Evolutionary conservation across 805 yeast species (phyloP), one percentile per base, ranked within the genome.

Genomic region (Saccharomycopsis olivae): DNA sequence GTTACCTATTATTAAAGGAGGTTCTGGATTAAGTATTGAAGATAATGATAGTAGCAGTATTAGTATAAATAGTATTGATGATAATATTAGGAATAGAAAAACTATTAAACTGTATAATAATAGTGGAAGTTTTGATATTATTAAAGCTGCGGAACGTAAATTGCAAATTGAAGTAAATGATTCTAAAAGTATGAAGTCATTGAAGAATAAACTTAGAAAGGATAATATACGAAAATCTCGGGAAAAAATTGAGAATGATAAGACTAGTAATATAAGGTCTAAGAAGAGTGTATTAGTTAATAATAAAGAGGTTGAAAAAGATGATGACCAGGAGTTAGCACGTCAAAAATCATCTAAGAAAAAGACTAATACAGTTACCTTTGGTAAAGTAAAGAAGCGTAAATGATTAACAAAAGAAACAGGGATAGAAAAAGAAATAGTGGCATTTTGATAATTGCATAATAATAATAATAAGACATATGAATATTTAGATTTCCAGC

Each of bases 101-200:
- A 39, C 37, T 15, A 21, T 41, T 13, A 39, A 39, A 20, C 18
- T 10, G 21, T 18, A 15, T 8, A 15, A 15, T 19, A 19, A 31
- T 14, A 36, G 16, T 14, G 13, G 36, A 10, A 21, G 9, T 9
- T 16, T 28, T 29, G 30, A 29, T 18, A n/a, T n/a, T n/a, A n/a
- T n/a, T n/a, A n/a, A n/a, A n/a, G n/a, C n/a, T n/a, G n/a, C n/a
- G n/a, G n/a, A n/a, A n/a, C n/a, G n/a, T n/a, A 18, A 18, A 4
- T 11, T 29, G 13, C 24, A 17, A n/a, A 9, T 9, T 2, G 2
- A 14, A 10, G 9, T 10, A 29, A n/a, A 15, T 17, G 47, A 44
- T 20, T 44, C 47, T 6, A 34, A 21, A 10, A 37, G 39, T 19
- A 37, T 44, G 39, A 33, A 37, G n/a, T 40, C 47, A n/a, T 40